A percentile compares a stretch with the other conserved stretches of the same genome.
These are phyloP conservation scores for Crithidia bombi DNA, from an alignment of 208 protist species.

Conservation along the genomic window DNA sequence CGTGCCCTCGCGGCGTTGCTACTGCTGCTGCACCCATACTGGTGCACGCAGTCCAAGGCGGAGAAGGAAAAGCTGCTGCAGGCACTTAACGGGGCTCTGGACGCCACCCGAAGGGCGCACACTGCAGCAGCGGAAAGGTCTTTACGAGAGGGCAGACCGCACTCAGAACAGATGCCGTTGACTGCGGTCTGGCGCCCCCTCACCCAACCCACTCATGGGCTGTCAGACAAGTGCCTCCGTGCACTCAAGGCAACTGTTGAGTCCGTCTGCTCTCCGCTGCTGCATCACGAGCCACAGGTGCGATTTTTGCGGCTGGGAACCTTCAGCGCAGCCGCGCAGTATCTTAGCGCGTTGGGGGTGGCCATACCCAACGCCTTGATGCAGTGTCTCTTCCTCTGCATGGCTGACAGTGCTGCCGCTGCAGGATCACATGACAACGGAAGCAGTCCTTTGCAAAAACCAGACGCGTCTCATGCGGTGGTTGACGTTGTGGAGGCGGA, in stretches of 20 bases:
- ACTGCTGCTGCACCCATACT: conserved; percentile 39
- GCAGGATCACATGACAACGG: not conserved
- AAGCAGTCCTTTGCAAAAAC: not conserved
- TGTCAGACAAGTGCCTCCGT: conserved; percentile 20
- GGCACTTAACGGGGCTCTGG: conserved; percentile 36
- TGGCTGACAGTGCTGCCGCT: conserved; percentile 37
- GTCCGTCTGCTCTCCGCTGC: conserved; percentile 54
- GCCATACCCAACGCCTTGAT: conserved; percentile 57
- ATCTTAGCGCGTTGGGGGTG: conserved; percentile 34
- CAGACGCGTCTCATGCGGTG: not conserved
- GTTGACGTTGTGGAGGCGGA: not conserved
- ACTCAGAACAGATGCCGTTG: not conserved
- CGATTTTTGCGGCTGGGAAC: conserved; percentile 51
- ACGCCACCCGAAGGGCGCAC: conserved; percentile 1
- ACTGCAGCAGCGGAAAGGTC: not conserved
- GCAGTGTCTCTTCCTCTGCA: conserved; percentile 75
- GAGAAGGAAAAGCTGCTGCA: conserved; percentile 51
- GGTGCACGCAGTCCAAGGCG: conserved; percentile 30
- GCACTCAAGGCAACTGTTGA: conserved; percentile 55
- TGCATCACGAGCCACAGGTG: conserved; percentile 68
- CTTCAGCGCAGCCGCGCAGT: conserved; percentile 42
- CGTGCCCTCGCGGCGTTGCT: conserved; percentile 49
- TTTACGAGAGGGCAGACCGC: not conserved
- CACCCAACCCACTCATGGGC: not conserved
- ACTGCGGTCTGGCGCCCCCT: too few relatives aligned